Percentiles rank a stretch among this genome's conserved stretches.
Evolutionary conservation across 2,329 filamentous ascomycete genomes (phyloP).

Genomic region (Sporothrix schenckii): DNA sequence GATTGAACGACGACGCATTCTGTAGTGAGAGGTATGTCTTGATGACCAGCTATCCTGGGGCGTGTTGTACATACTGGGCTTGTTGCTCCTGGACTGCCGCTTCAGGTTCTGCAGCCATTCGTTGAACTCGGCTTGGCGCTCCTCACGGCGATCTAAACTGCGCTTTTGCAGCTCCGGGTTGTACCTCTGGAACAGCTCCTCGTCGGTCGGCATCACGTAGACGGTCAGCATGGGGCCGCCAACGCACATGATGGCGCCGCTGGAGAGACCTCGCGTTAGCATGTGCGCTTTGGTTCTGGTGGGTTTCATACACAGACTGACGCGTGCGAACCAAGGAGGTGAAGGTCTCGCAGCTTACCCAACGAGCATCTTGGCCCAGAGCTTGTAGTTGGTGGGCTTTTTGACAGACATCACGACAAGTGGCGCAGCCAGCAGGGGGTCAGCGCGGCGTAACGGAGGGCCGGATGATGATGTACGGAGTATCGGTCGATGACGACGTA

Average conservation of each 20-base stretch:
- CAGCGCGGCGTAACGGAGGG: background rate
- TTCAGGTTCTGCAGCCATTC: constrained; percentile 83
- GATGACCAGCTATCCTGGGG: background rate
- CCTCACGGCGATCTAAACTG: constrained; percentile 76
- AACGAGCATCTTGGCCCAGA: constrained; percentile 70
- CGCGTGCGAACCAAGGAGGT: background rate
- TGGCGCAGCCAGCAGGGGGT: background rate
- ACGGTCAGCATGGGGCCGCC: constrained; percentile 84
- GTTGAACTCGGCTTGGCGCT: constrained; percentile 83
- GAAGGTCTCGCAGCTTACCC: constrained; percentile 56
- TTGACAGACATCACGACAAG: constrained; percentile 29
- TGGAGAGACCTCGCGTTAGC: constrained; percentile 45
- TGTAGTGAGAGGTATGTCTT: background rate
- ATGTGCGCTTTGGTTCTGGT: background rate
- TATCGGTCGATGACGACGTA: background rate
- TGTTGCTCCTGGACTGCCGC: constrained; percentile 86
- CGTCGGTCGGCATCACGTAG: constrained; percentile 80
- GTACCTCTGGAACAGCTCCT: constrained; percentile 89
- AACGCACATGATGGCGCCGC: constrained; percentile 70
- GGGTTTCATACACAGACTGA: background rate
- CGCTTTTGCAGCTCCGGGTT: constrained; percentile 92
- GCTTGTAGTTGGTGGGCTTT: constrained; percentile 57
- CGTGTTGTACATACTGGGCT: constrained; percentile 71
- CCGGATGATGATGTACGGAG: background rate
- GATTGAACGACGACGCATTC: background rate